phyloP scores from a whole-genome alignment of 768 basidiomycete genomes.

The Boletus tomentosulus region DNA sequence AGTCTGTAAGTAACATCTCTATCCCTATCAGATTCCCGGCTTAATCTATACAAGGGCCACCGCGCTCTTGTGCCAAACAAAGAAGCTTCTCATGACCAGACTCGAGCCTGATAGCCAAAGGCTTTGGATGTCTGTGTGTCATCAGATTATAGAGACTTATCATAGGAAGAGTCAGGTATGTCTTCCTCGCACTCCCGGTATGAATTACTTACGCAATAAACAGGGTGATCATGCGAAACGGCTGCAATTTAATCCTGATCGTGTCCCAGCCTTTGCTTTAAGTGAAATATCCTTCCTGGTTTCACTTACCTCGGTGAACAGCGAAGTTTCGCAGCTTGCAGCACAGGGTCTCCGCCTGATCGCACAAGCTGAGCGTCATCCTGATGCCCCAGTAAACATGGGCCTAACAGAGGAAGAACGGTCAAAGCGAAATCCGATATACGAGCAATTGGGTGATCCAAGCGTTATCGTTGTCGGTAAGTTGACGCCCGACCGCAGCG shows the following conservation, averaged over 20 bases:
- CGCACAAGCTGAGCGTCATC: constrained; percentile 62
- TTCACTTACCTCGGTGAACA: constrained; percentile 65
- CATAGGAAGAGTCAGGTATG: constrained; percentile 46
- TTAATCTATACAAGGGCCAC: constrained; percentile 14
- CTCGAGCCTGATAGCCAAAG: constrained; percentile 59
- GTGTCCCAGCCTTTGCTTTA: constrained; percentile 60
- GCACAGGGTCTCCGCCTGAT: constrained; percentile 66
- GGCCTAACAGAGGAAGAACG: constrained; percentile 56
- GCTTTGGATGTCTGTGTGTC: constrained; percentile 63
- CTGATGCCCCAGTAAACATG: constrained; percentile 49
- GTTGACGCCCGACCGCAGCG: constrained; percentile 19
- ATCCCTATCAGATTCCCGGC: not conserved
- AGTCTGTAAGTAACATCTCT: constrained; percentile 40
- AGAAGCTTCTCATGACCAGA: constrained; percentile 56
- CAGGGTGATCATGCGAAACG: constrained; percentile 44
- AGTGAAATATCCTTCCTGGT: constrained; percentile 72
- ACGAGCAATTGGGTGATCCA: constrained; percentile 77
- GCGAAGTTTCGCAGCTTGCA: constrained; percentile 61
- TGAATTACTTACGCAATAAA: constrained; percentile 4
- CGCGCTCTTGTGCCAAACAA: constrained; percentile 43
- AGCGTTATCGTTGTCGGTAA: constrained; percentile 63
- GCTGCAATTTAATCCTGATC: constrained; percentile 48
- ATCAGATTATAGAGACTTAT: constrained; percentile 57
- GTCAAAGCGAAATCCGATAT: constrained; percentile 67
- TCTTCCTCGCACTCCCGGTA: not conserved